A percentile compares a stretch with the other conserved stretches of the same genome.
These are phyloP conservation scores for Phialophora tarda DNA, from an alignment of 2,329 filamentous ascomycete species.

Conservation along the genomic window DNA sequence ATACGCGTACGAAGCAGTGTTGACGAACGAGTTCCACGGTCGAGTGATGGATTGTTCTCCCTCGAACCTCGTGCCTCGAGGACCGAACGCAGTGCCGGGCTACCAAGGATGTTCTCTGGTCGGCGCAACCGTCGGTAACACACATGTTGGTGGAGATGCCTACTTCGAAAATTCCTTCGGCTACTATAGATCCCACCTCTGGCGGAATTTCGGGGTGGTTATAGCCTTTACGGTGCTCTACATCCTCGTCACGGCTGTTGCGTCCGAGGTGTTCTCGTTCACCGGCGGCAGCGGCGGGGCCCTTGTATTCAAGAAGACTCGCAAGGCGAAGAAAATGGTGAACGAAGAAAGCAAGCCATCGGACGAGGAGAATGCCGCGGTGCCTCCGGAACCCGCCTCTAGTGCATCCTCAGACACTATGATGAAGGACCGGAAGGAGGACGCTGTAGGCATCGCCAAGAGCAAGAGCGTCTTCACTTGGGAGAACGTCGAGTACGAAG, in stretches of 20 bases:
- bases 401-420: slow-evolving; percentile 43
- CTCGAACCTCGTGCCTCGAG: slow-evolving; percentile 65
- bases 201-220: slow-evolving; percentile 78
- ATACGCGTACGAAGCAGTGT: slow-evolving; percentile 71
- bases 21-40: slow-evolving; percentile 69
- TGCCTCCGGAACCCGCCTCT: slow-evolving; percentile 41
- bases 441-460: slow-evolving; percentile 55
- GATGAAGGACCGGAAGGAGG: slow-evolving; percentile 46
- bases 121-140: slow-evolving; percentile 60
- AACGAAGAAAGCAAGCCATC: slow-evolving; percentile 50
- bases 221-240: slow-evolving; percentile 78
- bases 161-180: slow-evolving; percentile 63
- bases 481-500: slow-evolving; percentile 72
- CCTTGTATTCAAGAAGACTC: slow-evolving; percentile 73
- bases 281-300: slow-evolving; percentile 66
- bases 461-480: slow-evolving; percentile 73
- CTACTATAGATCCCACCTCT: slow-evolving; percentile 60
- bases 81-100: slow-evolving; percentile 59
- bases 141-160: slow-evolving; percentile 58
- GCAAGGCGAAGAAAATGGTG: slow-evolving; percentile 61
- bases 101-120: slow-evolving; percentile 68
- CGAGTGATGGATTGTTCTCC: slow-evolving; percentile 64
- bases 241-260: slow-evolving; percentile 71
- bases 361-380: slow-evolving; percentile 63
- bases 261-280: slow-evolving; percentile 66